Evolutionary conservation across 176 grass and related monocot genomes (phyloP).

Genomic region (Areca catechu): DNA sequence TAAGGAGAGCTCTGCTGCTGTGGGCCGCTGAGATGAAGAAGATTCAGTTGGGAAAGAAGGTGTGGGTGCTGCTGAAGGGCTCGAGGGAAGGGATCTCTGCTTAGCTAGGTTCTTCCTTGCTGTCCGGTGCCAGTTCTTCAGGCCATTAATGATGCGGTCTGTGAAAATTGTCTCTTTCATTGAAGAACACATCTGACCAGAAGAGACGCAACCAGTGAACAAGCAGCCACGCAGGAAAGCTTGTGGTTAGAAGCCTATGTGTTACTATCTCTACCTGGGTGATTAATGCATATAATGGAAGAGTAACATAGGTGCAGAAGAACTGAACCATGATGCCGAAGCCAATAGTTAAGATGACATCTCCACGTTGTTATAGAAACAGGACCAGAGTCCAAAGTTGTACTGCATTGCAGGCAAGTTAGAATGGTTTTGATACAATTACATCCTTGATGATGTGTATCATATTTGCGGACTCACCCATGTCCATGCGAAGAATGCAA

Average conservation of each 20-base stretch:
- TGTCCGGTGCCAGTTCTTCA: background rate
- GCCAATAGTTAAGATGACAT: conserved; percentile 3
- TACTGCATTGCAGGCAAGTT: background rate
- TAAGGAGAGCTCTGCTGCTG: no score
- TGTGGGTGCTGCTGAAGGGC: background rate
- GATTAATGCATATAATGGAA: conserved; percentile 6
- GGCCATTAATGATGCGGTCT: background rate
- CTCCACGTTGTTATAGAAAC: background rate
- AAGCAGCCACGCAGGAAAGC: no score
- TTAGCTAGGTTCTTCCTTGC: background rate
- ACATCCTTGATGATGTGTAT: background rate
- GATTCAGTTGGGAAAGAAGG: background rate
- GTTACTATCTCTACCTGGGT: background rate
- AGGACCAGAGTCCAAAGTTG: conserved; percentile 1
- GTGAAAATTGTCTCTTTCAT: conserved; percentile 12
- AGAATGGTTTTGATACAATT: background rate
- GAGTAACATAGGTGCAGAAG: conserved; percentile 11
- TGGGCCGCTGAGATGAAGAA: background rate
- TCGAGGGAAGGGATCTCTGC: background rate
- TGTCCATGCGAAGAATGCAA: conserved; percentile 9
- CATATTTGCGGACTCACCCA: background rate
- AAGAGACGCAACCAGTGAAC: background rate
- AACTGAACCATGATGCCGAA: background rate
- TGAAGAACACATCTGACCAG: conserved; percentile 8
- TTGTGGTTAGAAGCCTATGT: no score